phyloP scores from a whole-genome alignment of 1,284 basidiomycete species.

The Spongispora temasekensis region DNA sequence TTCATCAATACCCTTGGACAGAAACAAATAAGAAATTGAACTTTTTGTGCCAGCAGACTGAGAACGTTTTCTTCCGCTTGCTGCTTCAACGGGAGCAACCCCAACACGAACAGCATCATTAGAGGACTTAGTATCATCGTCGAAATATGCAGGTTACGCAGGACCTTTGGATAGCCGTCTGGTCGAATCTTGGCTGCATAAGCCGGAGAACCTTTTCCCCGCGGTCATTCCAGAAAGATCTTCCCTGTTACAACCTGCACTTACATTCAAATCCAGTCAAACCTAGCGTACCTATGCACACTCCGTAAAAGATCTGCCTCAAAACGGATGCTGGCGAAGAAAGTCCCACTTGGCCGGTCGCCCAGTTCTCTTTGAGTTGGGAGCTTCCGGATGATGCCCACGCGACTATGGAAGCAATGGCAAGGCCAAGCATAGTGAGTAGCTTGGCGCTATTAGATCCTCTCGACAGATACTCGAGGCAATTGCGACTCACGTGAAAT shows the following conservation, averaged over 20 bases:
- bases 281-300: constrained; percentile 68
- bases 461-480: background rate
- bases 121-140: constrained; percentile 54
- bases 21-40: constrained; percentile 23
- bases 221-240: constrained; percentile 1
- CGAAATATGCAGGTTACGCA: constrained; percentile 65
- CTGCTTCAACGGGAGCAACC: constrained; percentile 54
- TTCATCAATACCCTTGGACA: constrained; percentile 1
- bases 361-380: constrained; percentile 60
- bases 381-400: constrained; percentile 53
- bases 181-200: constrained; percentile 62
- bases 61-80: constrained; percentile 58
- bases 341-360: constrained; percentile 33
- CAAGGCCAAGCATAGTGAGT: constrained; percentile 54
- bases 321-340: constrained; percentile 35
- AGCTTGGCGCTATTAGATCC: constrained; percentile 38
- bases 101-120: constrained; percentile 60
- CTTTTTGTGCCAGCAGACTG: constrained; percentile 56
- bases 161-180: constrained; percentile 53
- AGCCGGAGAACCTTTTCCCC: constrained; percentile 60
- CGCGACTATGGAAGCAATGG: constrained; percentile 47
- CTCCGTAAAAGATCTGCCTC: constrained; percentile 58
- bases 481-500: constrained; percentile 51
- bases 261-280: constrained; percentile 70
- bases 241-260: constrained; percentile 13